Evolutionary conservation across 257 asterid species (phyloP).

Genomic region (Lycium barbarum): DNA sequence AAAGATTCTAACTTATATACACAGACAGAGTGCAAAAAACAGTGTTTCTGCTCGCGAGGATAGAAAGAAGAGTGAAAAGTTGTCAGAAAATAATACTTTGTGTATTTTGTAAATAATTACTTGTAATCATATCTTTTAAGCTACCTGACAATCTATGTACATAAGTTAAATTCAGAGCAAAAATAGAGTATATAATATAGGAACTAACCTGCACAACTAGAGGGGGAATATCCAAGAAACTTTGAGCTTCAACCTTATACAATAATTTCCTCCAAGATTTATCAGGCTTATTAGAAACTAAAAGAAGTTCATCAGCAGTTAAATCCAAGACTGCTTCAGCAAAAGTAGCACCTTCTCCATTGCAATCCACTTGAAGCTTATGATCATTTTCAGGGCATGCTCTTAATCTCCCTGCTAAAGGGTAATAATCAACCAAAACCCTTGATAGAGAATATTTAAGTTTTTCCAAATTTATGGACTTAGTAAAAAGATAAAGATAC

Average conservation of each 20-base stretch:
- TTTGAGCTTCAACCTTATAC: conserved; percentile 58
- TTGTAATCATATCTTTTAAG: not conserved
- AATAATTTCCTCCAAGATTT: conserved; percentile 65
- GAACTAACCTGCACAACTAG: conserved; percentile 71
- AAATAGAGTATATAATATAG: not conserved
- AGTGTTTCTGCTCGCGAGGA: too few relatives aligned
- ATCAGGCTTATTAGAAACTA: conserved; percentile 60
- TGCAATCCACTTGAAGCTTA: conserved; percentile 77
- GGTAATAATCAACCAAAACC: conserved; percentile 72
- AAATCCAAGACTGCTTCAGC: conserved; percentile 72
- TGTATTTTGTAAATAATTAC: not conserved
- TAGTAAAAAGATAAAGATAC: conserved; percentile 63
- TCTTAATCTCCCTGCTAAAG: conserved; percentile 76
- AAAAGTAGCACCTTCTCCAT: conserved; percentile 82
- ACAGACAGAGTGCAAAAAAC: not conserved
- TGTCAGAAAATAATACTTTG: not conserved
- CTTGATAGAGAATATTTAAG: conserved; percentile 62
- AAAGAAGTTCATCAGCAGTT: conserved; percentile 53
- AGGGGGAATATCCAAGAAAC: conserved; percentile 81
- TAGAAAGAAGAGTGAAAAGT: not conserved
- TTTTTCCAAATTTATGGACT: conserved; percentile 41
- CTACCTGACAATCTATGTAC: not conserved
- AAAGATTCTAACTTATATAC: not conserved
- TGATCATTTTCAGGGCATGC: conserved; percentile 50
- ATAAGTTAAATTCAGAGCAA: not conserved